These are phyloP conservation scores for Capniomyces stellatus DNA, from an alignment of 371 early-diverging fungal species.

Conservation along the genomic window DNA sequence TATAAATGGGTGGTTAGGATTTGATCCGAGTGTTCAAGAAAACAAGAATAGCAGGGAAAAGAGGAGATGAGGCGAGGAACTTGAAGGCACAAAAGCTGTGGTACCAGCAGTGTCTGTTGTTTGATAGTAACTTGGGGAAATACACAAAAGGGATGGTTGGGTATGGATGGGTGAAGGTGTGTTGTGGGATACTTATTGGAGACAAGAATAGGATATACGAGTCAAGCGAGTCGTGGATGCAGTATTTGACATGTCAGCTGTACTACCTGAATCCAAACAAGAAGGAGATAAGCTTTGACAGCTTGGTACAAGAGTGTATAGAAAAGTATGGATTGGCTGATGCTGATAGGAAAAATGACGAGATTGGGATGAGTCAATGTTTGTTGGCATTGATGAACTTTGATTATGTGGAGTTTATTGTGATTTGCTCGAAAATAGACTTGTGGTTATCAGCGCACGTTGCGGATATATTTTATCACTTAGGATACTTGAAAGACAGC, in stretches of 20 bases:
- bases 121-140: too few relatives aligned
- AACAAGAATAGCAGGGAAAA: too few relatives aligned
- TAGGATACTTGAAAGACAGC: constrained; percentile 7
- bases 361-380: neutral
- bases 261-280: neutral
- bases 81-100: too few relatives aligned
- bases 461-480: constrained; percentile 12
- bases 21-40: too few relatives aligned
- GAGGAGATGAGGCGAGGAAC: too few relatives aligned
- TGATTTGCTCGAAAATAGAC: constrained; percentile 12
- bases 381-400: constrained; percentile 12
- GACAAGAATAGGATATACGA: too few relatives aligned
- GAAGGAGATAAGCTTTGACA: neutral
- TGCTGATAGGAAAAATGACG: neutral
- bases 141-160: too few relatives aligned
- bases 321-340: neutral
- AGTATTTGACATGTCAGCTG: neutral
- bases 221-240: neutral
- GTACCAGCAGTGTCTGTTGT: too few relatives aligned
- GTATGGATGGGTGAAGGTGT: too few relatives aligned
- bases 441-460: constrained; percentile 16
- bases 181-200: too few relatives aligned
- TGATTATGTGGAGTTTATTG: constrained; percentile 15
- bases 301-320: too few relatives aligned
- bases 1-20: too few relatives aligned